These are phyloP conservation scores for Flaveria trinervia DNA, from an alignment of 129 eudicot genomes.

Conservation along the genomic window DNA sequence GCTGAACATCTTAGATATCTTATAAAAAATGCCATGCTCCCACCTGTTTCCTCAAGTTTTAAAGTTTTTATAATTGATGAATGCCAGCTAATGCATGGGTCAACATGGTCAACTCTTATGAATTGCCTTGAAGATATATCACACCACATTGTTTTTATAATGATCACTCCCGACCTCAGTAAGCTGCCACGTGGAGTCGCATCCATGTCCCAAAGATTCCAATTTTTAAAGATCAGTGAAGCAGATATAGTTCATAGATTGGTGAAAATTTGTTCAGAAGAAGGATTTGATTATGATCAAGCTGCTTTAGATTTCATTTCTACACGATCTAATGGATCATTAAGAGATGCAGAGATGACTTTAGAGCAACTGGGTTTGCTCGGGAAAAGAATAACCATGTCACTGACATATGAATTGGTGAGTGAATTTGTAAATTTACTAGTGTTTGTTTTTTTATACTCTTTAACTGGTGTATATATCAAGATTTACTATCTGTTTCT, in stretches of 20 bases:
- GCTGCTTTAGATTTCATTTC: constrained; percentile 77
- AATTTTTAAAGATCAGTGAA: constrained; percentile 65
- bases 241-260: constrained; percentile 55
- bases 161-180: constrained; percentile 81
- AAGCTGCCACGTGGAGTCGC: constrained; percentile 65
- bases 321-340: constrained; percentile 74
- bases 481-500: not conserved
- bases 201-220: constrained; percentile 61
- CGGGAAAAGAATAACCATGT: constrained; percentile 69
- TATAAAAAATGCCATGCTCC: constrained; percentile 56
- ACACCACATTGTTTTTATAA: constrained; percentile 61
- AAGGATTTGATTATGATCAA: constrained; percentile 69
- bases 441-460: not conserved
- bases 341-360: constrained; percentile 95
- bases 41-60: constrained; percentile 73
- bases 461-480: not conserved
- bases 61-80: constrained; percentile 83
- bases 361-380: constrained; percentile 90
- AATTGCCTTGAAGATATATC: constrained; percentile 57
- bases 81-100: constrained; percentile 71
- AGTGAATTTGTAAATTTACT: constrained; percentile 30
- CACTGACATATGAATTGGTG: constrained; percentile 76
- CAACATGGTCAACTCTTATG: constrained; percentile 68
- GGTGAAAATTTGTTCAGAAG: constrained; percentile 61
- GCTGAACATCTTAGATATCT: constrained; percentile 50